phyloP scores from a whole-genome alignment of 805 yeast species.

The Suhomyces xylopsoci region DNA sequence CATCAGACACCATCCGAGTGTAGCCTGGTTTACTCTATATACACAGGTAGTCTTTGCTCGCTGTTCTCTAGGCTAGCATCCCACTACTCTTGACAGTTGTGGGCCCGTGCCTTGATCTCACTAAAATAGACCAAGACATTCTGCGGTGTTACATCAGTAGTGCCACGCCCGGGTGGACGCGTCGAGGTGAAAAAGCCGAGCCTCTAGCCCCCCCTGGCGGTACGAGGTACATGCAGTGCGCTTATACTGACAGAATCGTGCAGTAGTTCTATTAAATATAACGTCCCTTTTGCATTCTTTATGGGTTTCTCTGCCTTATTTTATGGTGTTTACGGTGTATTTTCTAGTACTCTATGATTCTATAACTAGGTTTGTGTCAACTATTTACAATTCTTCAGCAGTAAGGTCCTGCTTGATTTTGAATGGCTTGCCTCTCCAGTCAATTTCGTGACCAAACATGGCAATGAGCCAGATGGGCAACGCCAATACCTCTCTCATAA shows the following conservation, averaged over 20 bases:
- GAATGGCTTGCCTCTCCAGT: slow-evolving; percentile 80
- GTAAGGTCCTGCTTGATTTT: slow-evolving; percentile 68
- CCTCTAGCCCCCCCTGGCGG: not conserved
- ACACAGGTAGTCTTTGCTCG: no score
- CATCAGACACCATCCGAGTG: not conserved
- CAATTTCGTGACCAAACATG: slow-evolving; percentile 69
- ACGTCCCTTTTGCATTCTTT: not conserved
- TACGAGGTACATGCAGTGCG: not conserved
- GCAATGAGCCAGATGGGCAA: slow-evolving; percentile 83
- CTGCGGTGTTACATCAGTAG: not conserved
- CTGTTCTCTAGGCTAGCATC: not conserved
- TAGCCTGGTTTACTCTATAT: no score
- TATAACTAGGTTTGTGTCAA: not conserved
- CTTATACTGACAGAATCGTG: not conserved
- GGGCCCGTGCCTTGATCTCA: not conserved
- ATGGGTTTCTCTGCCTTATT: not conserved
- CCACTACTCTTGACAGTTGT: not conserved
- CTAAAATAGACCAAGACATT: not conserved
- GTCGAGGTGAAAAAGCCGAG: not conserved
- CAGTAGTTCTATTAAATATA: not conserved
- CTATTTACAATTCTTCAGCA: slow-evolving; percentile 57
- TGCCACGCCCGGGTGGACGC: not conserved
- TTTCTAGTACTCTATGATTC: not conserved
- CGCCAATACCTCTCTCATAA: slow-evolving; percentile 67
- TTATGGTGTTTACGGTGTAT: not conserved